These are phyloP conservation scores for Xylaria arbuscula DNA, from an alignment of 2,329 filamentous ascomycete species.

Conservation along the genomic window DNA sequence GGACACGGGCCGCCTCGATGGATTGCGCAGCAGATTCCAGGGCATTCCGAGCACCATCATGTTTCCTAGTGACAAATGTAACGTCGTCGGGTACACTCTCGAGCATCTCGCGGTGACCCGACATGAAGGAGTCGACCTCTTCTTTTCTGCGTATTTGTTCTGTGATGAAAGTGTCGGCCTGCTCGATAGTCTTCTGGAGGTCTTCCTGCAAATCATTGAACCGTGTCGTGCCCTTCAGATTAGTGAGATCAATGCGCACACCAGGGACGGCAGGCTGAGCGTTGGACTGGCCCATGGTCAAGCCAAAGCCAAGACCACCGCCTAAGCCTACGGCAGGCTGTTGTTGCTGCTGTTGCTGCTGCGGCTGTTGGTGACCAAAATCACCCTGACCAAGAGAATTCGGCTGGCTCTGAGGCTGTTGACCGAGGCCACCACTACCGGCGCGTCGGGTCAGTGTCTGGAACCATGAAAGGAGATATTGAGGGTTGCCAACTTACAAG, in stretches of 20 bases:
- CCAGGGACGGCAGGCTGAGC: constrained; percentile 71
- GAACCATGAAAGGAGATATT: neutral
- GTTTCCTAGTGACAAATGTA: constrained; percentile 58
- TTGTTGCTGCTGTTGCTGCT: constrained; percentile 39
- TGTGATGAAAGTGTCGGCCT: constrained; percentile 83
- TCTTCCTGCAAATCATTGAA: constrained; percentile 90
- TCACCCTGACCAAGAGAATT: constrained; percentile 37
- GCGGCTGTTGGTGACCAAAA: constrained; percentile 32
- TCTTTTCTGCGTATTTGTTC: constrained; percentile 81
- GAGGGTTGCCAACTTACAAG: constrained; percentile 47
- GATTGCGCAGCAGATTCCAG: constrained; percentile 56
- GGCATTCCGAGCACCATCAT: constrained; percentile 57
- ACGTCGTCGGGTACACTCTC: constrained; percentile 61
- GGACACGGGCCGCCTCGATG: constrained; percentile 56
- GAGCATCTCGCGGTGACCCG: constrained; percentile 65
- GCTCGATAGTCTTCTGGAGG: constrained; percentile 80
- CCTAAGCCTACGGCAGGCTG: constrained; percentile 42
- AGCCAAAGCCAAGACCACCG: constrained; percentile 47
- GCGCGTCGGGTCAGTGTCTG: constrained; percentile 19
- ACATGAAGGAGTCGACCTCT: constrained; percentile 76
- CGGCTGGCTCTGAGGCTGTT: constrained; percentile 40
- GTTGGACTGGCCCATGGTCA: constrained; percentile 62
- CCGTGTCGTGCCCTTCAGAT: constrained; percentile 86
- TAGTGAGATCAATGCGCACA: constrained; percentile 81
- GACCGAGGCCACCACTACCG: constrained; percentile 40